These are phyloP conservation scores for Suillus subalutaceus DNA, from an alignment of 768 basidiomycete species.

Conservation along the genomic window DNA sequence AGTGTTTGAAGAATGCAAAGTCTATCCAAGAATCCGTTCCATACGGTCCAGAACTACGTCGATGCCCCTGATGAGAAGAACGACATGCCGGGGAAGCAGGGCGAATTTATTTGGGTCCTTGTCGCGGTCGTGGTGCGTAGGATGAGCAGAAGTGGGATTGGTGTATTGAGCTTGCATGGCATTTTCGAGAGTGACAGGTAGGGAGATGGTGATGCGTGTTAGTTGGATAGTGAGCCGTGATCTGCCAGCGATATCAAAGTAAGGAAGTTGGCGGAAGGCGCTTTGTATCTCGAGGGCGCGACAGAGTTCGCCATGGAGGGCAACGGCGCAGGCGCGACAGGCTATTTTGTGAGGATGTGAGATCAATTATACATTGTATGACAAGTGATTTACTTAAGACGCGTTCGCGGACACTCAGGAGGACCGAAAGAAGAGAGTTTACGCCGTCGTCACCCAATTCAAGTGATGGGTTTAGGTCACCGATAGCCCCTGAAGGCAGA, in stretches of 20 bases:
- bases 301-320: slow-evolving; percentile 72
- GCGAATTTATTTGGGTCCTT: slow-evolving; percentile 25
- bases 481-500: slow-evolving; percentile 59
- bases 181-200: slow-evolving; percentile 74
- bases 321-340: slow-evolving; percentile 75
- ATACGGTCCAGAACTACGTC: slow-evolving; percentile 67
- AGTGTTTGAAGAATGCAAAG: background rate
- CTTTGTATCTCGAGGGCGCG: slow-evolving; percentile 83
- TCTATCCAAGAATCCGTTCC: slow-evolving; percentile 51
- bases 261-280: slow-evolving; percentile 72
- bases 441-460: slow-evolving; percentile 80
- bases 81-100: slow-evolving; percentile 61
- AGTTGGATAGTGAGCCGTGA: slow-evolving; percentile 77
- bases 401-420: slow-evolving; percentile 72
- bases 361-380: background rate
- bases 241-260: slow-evolving; percentile 76
- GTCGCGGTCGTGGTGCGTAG: slow-evolving; percentile 22
- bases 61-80: slow-evolving; percentile 60
- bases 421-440: slow-evolving; percentile 68
- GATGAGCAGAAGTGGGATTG: slow-evolving; percentile 14
- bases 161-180: slow-evolving; percentile 56
- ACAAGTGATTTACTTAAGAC: slow-evolving; percentile 59
- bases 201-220: slow-evolving; percentile 72
- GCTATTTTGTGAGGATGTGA: slow-evolving; percentile 42
- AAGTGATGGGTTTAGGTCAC: slow-evolving; percentile 79